Base-by-base conservation (phyloP, 768 basidiomycete species). In the Mycena albidolilacea region DNA sequence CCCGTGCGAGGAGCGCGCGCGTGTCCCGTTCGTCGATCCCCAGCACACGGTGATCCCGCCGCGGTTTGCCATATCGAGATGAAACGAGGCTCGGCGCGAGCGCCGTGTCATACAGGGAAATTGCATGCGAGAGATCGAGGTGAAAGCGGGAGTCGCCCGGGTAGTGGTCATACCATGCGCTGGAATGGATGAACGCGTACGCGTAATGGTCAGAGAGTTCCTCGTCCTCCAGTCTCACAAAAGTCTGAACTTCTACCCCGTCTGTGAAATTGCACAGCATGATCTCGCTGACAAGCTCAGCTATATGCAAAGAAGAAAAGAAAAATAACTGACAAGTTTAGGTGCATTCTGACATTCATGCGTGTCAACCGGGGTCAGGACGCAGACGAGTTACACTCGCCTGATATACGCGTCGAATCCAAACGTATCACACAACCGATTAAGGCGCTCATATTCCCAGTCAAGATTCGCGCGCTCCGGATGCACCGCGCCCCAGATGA, bases 381-480 rank as follows among this genome's bases (percentile, higher is more conserved):
- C 58, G 3, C 43, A 66, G 11, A 66, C 23, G 41, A 69, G 67
- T 11, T 5, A 30, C 23, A 55, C 66, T 63, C 75, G 81, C 87
- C 88, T 84, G 61, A 88, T 80, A 74, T 85, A 88, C 7, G 84
- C 89, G 77, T 89, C 87, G 6, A 90, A 55, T 7, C 77, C 80
- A 48, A 81, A 81, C 41, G 77, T 70, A 58, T 80, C 69, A 75
- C 88, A 89, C 21, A 89, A 75, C 5, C 78, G 80, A 5, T 62
- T 37, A 3, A 89, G 81, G 52, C 87, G 82, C 58, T 79, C 65
- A n/a, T 66, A 61, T 21, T 90, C 88, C 2, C 79, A 39, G 0
- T 23, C 46, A 3, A 58, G 10, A 7, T 19, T 71, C 1, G 55
- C 59, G 12, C 73, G 71, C 15, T 77, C 77, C 3, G 75, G 64